A percentile compares a stretch with the other conserved stretches of the same genome.
These are phyloP conservation scores for Komagataella mondaviorum DNA, from an alignment of 805 yeast species.

Conservation along the genomic window DNA sequence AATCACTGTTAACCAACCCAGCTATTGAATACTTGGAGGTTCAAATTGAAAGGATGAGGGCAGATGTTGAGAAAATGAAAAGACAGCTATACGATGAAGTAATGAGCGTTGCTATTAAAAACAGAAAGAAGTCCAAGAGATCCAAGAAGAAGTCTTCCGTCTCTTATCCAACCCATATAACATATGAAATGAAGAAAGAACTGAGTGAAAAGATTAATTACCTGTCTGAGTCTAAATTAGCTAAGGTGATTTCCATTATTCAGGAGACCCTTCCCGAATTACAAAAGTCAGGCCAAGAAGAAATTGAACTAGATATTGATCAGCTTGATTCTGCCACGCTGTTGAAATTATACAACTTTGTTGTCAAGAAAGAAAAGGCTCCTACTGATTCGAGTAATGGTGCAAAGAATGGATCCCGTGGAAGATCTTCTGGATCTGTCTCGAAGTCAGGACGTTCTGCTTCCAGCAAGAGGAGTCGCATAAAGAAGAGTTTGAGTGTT, in stretches of 20 bases:
- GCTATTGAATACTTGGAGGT: slow-evolving; percentile 83
- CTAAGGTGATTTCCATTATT: slow-evolving; percentile 73
- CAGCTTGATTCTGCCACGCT: slow-evolving; percentile 76
- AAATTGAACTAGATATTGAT: slow-evolving; percentile 93
- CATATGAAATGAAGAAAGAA: slow-evolving; percentile 94
- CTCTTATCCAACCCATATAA: slow-evolving; percentile 32
- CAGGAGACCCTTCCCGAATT: slow-evolving; percentile 62
- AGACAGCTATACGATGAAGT: slow-evolving; percentile 58
- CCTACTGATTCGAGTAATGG: slow-evolving; percentile 20
- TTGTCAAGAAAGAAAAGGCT: slow-evolving; percentile 36
- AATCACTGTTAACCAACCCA: slow-evolving; percentile 63
- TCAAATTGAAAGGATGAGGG: slow-evolving; percentile 75
- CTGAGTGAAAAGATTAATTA: slow-evolving; percentile 76
- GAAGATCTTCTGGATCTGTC: slow-evolving; percentile 6
- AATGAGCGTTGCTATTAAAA: slow-evolving; percentile 47
- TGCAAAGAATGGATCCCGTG: slow-evolving; percentile 8
- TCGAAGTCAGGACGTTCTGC: slow-evolving; percentile 3
- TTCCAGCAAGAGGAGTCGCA: slow-evolving; percentile 23
- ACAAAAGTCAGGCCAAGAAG: slow-evolving; percentile 47
- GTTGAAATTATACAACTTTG: slow-evolving; percentile 71
- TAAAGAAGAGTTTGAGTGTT: slow-evolving; percentile 41
- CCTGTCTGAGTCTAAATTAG: slow-evolving; percentile 64
- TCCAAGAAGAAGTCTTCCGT: slow-evolving; percentile 7
- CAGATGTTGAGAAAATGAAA: slow-evolving; percentile 72
- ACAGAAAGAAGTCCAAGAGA: slow-evolving; percentile 25